Base-by-base conservation (phyloP, 352 stramenopile species). In the Phytophthora pisi region DNA sequence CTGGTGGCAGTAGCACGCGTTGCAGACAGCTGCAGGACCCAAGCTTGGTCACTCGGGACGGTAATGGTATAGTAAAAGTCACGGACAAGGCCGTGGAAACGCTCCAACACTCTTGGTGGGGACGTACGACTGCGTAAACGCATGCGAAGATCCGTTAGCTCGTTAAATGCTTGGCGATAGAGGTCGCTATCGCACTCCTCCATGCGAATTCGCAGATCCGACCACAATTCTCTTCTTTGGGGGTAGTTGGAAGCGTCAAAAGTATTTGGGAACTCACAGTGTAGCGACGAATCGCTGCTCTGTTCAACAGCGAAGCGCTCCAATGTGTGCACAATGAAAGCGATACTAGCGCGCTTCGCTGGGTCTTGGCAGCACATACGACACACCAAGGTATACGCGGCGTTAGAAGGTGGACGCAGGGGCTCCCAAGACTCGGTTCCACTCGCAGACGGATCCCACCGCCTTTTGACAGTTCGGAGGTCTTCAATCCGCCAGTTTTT, bases 331-430 rank as follows among this genome's bases (percentile, higher is more conserved):
- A 59, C 30, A 24, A 57, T n/a, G 11, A 13, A 52, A 1, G 52
- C 46, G 2, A 62, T 20, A n/a, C 31, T 62, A 0, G 36, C 46
- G 0, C 61, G 61, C 18, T 53, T 53, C 30, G 7, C n/a, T 24
- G 61, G 46, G 13, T 62, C 34, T 1, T 30, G 23, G 3, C 6
- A 24, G 31, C 51, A 68, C 52, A 68, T 68, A 2, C 53, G 7
- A 43, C 45, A 36, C 4, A 68, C 31, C 8, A 68, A 52, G 13
- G 51, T 26, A 20, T 16, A 34, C 1, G 51, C 51, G 3, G 24
- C 30, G 2, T 8, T 16, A 31, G 30, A 16, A 46, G 8, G 31
- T 4, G 38, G 38, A 13, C 38, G 38, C 10, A 45, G 38, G 5
- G 38, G 38, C 38, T 45, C 38, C 38, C 38, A 45, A 18, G 38